A percentile compares a stretch with the other conserved stretches of the same genome.
Conservation (phyloP, 345 rosid species). For the Camelina neglecta region DNA sequence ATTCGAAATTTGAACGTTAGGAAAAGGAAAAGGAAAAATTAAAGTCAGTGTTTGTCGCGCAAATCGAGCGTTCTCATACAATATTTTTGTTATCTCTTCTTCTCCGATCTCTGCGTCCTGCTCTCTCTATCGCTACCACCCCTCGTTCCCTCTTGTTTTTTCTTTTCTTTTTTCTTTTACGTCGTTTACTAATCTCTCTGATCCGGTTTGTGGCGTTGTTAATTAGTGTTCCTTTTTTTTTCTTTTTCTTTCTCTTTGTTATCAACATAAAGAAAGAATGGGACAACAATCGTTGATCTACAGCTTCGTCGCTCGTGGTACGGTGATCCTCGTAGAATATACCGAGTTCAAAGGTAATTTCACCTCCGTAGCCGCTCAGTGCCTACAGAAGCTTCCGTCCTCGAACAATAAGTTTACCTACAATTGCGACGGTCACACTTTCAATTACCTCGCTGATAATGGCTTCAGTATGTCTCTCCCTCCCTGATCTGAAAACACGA, state of each 20-base stretch:
- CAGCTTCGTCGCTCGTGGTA: conserved; percentile 71
- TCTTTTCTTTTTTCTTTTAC: neutral
- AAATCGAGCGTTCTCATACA: conserved; percentile 35
- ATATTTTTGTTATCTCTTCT: neutral
- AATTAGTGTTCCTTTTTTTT: neutral
- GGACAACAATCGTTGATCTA: conserved; percentile 75
- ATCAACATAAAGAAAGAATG: conserved; percentile 38
- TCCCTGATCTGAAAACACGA: neutral
- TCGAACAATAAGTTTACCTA: conserved; percentile 69
- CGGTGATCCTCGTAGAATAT: conserved; percentile 64
- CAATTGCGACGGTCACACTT: conserved; percentile 80
- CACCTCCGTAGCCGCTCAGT: conserved; percentile 68
- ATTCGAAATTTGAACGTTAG: neutral
- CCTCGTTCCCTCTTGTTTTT: neutral
- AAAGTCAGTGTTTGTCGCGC: conserved; percentile 17
- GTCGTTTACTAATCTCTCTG: conserved; percentile 25
- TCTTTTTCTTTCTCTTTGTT: neutral
- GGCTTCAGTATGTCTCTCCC: conserved; percentile 60
- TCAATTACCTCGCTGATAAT: conserved; percentile 74
- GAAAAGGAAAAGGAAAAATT: neutral
- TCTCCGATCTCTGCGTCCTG: conserved; percentile 39
- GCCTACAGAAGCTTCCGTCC: conserved; percentile 72
- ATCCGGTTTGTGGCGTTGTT: conserved; percentile 9
- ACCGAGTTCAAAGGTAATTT: conserved; percentile 76
- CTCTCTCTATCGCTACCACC: conserved; percentile 24